Evolutionary conservation across 495 filamentous ascomycete genomes (phyloP).

Genomic region (Xylaria intraflava): DNA sequence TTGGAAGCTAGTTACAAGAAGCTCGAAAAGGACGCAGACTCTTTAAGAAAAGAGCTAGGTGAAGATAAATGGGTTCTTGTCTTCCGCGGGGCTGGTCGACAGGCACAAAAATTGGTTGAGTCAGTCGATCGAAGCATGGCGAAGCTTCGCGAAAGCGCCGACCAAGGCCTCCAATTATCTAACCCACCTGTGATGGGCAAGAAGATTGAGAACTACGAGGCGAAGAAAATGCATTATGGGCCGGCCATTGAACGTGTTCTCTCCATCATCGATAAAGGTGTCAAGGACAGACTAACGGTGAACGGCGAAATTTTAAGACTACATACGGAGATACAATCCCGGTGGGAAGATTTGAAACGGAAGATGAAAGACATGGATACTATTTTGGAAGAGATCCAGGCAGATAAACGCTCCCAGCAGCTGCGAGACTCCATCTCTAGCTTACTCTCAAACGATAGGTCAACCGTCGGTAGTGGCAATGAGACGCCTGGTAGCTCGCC

Average conservation of each 20-base stretch:
- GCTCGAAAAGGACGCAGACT: slow-evolving; percentile 81
- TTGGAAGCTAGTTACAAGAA: slow-evolving; percentile 76
- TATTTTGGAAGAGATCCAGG: slow-evolving; percentile 63
- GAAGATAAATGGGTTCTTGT: slow-evolving; percentile 95
- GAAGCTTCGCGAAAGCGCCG: slow-evolving; percentile 75
- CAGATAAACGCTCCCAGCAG: slow-evolving; percentile 60
- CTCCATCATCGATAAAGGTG: slow-evolving; percentile 84
- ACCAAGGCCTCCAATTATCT: slow-evolving; percentile 62
- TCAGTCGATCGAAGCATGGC: slow-evolving; percentile 78
- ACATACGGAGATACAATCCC: slow-evolving; percentile 71
- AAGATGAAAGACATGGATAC: slow-evolving; percentile 70
- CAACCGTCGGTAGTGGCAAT: slow-evolving; percentile 60
- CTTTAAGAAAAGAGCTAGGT: slow-evolving; percentile 76
- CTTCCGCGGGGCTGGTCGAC: slow-evolving; percentile 85
- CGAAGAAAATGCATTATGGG: slow-evolving; percentile 90
- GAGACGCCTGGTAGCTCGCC: slow-evolving; percentile 86
- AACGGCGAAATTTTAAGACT: slow-evolving; percentile 89
- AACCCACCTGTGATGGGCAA: slow-evolving; percentile 61
- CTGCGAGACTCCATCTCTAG: slow-evolving; percentile 91
- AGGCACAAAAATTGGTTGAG: slow-evolving; percentile 91
- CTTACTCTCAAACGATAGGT: slow-evolving; percentile 80
- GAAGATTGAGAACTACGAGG: slow-evolving; percentile 87
- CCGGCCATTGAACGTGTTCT: slow-evolving; percentile 90
- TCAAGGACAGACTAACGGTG: slow-evolving; percentile 83
- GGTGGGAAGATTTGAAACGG: slow-evolving; percentile 67